Base-by-base conservation (phyloP, 208 protist genomes). In the Leishmania arabica region DNA sequence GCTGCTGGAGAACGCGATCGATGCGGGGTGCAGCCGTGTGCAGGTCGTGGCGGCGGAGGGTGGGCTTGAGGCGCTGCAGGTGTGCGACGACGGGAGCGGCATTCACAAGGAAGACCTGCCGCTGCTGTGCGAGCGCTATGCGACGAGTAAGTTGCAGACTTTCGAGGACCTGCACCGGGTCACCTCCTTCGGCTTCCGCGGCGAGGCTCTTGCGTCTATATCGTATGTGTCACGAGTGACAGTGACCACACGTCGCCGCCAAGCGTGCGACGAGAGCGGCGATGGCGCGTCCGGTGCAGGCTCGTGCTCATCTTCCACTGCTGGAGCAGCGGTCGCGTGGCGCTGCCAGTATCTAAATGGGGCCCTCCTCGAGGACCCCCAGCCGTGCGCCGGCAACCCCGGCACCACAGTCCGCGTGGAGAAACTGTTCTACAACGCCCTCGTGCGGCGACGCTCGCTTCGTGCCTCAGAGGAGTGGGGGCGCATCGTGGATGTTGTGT, bases 1-100 rank as follows among this genome's bases (percentile, higher is more conserved):
- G 86, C 82, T 99, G 54, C 81, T 99, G 24, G 99, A 99, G 86
- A 99, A 99, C 89, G 82, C 89, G 27, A 90, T 99, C 37, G 99
- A 99, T 85, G 99, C 99, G 8, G 94, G 94, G 47, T 87, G 95
- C 42, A 98, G 93, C 0, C 86, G 66, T 11, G 97, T 99, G 24
- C 93, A 93, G 24, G 89, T 99, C 17, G 78, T 89, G 17, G 88
- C 95, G 21, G 94, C 94, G 76, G 90, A 96, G 34, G 99, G 98
- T 66, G 99, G 99, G 8, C 81, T 99, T 3, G 99, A 99, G 70
- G 72, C 98, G 42, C 78, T 99, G 60, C 96, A 99, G 85, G 99
- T 99, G 65, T 88, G 86, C 53, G 99, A 99, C 83, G 99, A 99
- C 88, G 99, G 99, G 13, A 86, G 90, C 65, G 99, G 99, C 66